phyloP scores from a whole-genome alignment of 1,284 basidiomycete genomes.

The Marasmius fiardii region DNA sequence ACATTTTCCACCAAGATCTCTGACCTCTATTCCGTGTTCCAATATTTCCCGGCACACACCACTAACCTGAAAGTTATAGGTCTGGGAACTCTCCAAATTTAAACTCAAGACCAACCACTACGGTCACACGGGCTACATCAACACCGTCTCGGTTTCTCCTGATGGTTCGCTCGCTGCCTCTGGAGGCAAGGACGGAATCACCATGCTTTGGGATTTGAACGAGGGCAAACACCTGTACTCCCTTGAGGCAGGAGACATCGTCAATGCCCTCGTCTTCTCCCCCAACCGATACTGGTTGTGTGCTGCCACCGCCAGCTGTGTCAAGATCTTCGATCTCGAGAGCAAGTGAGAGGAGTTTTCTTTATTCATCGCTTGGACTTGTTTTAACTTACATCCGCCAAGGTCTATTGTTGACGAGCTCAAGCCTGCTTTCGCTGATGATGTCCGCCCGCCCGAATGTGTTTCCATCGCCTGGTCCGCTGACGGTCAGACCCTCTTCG shows the following conservation, averaged over 20 bases:
- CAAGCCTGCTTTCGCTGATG: constrained; percentile 87
- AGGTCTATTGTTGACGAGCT: constrained; percentile 99
- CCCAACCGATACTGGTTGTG: constrained; percentile 99
- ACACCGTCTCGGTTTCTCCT: constrained; percentile 97
- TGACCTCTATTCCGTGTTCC: constrained; percentile 28
- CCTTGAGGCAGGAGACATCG: constrained; percentile 96
- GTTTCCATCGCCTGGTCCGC: constrained; percentile 99
- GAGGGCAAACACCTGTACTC: constrained; percentile 99
- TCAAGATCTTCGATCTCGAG: constrained; percentile 99
- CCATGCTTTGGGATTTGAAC: constrained; percentile 99
- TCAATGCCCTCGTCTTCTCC: constrained; percentile 99
- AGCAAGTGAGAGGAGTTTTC: constrained; percentile 73
- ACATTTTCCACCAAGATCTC: constrained; percentile 53
- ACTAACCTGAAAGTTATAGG: constrained; percentile 52
- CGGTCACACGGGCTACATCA: constrained; percentile 99
- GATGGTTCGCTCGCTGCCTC: constrained; percentile 99
- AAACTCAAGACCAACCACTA: constrained; percentile 99
- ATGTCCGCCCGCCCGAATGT: constrained; percentile 89
- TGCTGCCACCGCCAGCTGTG: constrained; percentile 95
- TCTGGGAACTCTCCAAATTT: constrained; percentile 99
- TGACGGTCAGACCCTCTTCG: constrained; percentile 96
- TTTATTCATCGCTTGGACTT: neutral
- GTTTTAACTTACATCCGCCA: constrained; percentile 10
- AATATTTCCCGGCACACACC: constrained; percentile 42
- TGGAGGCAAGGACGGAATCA: constrained; percentile 99